Base-by-base conservation (phyloP, 306 rosid species). In the Acacia melanoxylon region DNA sequence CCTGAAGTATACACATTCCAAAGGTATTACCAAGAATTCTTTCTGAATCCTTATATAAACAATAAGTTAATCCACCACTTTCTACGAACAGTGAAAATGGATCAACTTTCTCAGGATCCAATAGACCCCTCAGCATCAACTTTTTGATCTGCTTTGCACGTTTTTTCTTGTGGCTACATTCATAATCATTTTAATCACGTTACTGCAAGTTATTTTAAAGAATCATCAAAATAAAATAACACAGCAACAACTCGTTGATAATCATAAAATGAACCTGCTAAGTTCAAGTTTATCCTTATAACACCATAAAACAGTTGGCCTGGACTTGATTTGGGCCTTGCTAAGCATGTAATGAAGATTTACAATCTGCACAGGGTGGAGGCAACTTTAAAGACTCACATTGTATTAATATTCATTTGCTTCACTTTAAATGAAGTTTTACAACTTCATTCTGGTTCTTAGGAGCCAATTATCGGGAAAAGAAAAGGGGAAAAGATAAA, bases 1-100 rank as follows among this genome's bases (percentile, higher is more conserved):
- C 98, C 98, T 95, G 97, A 76, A 95, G 98, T 79, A 93, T 80
- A 71, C 99, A 95, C 99, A 95, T 95, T 69, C 99, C 97, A 77
- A 85, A 95, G 31, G 99, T 95, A 80, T 93, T 92, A 59, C 99
- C 99, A 41, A 95, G 94, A 89, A 95, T 56, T 82, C 90, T 89
- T 66, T 95, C 98, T 0, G 99, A 95, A 71, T 95, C 92, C 86
- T 90, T 92, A 84, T 93, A 95, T 52, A 86, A 73, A 82, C 98
- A 92, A 85, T 93, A 88, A 8, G 93, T 91, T 74, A 95, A 22
- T 61, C 91, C 96, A 48, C 92, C 90, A 71, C 90, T 90, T 87
- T 90, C 91, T 45, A 92, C 69, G 65, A 95, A 95, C 86, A 95
- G 89, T 4, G 94, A 86, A 85, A 93, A 92, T 11, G 96, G 85